Evolutionary conservation across 768 basidiomycete genomes (phyloP).

Genomic region (Mycena albidolilacea): DNA sequence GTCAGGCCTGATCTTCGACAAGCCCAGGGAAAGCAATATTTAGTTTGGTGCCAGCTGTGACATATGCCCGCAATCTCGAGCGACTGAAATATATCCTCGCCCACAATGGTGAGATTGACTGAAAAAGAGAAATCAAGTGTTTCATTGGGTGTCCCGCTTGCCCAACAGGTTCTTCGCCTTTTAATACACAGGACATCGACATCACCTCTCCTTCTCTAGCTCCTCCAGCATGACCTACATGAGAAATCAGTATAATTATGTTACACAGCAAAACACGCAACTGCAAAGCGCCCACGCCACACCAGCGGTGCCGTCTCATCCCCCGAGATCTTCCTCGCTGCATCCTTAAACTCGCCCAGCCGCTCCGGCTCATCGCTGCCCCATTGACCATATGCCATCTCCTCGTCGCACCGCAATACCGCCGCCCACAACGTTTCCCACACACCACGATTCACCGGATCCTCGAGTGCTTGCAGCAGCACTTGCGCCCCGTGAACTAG

Average conservation of each 20-base stretch:
- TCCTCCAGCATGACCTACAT: conserved; percentile 17
- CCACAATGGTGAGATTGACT: conserved; percentile 7
- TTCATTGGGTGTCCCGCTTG: conserved; percentile 7
- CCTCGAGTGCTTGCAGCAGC: conserved; percentile 29
- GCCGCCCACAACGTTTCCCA: conserved; percentile 33
- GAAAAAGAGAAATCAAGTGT: not conserved
- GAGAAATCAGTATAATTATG: conserved; percentile 2
- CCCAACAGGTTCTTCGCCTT: not conserved
- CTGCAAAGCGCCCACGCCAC: conserved; percentile 32
- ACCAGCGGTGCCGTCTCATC: conserved; percentile 16
- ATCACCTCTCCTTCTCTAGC: conserved; percentile 25
- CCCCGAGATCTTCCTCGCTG: conserved; percentile 15
- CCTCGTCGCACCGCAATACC: conserved; percentile 13
- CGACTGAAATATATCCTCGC: not conserved
- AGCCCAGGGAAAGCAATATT: too few relatives aligned
- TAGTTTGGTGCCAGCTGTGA: too few relatives aligned
- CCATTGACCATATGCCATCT: conserved; percentile 24
- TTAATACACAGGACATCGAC: conserved; percentile 7
- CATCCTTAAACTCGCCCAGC: conserved; percentile 16
- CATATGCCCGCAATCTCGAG: conserved; percentile 6
- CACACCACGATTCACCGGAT: conserved; percentile 17
- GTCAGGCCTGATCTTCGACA: conserved; percentile 6
- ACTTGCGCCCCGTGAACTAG: conserved; percentile 13
- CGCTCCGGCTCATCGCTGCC: conserved; percentile 3
- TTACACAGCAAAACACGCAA: conserved; percentile 9